Conservation (phyloP, 805 yeast genomes). For the Kodamaea restingae region DNA sequence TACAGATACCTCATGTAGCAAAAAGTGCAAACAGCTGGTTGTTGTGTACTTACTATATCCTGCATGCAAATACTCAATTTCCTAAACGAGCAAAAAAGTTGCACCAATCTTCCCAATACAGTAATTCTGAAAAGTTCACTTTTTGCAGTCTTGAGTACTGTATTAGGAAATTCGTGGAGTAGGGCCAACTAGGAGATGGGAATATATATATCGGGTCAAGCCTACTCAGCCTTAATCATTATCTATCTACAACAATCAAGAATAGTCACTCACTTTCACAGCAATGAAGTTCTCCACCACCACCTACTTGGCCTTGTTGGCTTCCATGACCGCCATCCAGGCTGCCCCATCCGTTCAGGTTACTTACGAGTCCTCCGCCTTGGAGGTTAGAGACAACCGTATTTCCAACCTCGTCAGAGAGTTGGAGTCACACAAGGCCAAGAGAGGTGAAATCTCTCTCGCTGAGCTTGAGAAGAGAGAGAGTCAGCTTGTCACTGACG, state of each 20-base stretch:
- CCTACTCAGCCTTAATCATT: not conserved
- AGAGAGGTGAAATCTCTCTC: conserved; percentile 24
- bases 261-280: conserved; percentile 1
- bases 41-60: not conserved
- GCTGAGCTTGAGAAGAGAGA: conserved; percentile 32
- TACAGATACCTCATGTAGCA: conserved; percentile 1
- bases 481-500: conserved; percentile 36
- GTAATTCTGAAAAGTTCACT: not conserved
- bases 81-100: conserved; percentile 7
- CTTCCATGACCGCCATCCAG: conserved; percentile 21
- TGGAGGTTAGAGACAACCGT: conserved; percentile 14
- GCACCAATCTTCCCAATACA: conserved; percentile 5
- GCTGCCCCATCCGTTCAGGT: conserved; percentile 32
- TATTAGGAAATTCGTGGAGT: not conserved
- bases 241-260: too few species aligned
- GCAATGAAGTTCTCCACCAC: conserved; percentile 32
- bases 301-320: conserved; percentile 27
- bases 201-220: not conserved
- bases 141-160: conserved; percentile 2
- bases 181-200: not conserved
- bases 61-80: not conserved
- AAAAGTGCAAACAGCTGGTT: not conserved
- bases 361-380: conserved; percentile 7
- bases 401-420: conserved; percentile 18
- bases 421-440: conserved; percentile 21